phyloP scores from a whole-genome alignment of 306 rosid species.

The Argentina anserina region DNA sequence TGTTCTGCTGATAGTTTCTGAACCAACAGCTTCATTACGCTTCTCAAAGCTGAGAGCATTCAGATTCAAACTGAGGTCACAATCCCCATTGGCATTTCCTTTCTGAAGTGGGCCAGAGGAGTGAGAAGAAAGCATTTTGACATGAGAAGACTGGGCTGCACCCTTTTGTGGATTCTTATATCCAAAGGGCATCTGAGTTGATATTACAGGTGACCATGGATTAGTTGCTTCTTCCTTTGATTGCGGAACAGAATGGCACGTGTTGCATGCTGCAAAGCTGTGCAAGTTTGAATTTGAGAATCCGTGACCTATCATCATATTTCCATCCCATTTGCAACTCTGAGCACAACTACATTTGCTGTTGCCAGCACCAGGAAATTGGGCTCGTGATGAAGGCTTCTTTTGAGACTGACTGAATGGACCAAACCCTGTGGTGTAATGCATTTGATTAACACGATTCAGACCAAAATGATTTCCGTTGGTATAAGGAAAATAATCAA shows the following conservation, averaged over 20 bases:
- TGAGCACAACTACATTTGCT: slow-evolving; percentile 45
- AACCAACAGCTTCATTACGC: slow-evolving; percentile 40
- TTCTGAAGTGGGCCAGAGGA: slow-evolving; percentile 42
- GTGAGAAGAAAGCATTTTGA: slow-evolving; percentile 38
- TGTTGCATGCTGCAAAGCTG: slow-evolving; percentile 52
- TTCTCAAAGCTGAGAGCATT: slow-evolving; percentile 50
- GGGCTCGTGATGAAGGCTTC: slow-evolving; percentile 51
- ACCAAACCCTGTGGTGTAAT: slow-evolving; percentile 32
- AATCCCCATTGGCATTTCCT: slow-evolving; percentile 45
- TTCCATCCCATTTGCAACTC: slow-evolving; percentile 47
- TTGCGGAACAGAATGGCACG: slow-evolving; percentile 45
- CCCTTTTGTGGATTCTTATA: slow-evolving; percentile 45
- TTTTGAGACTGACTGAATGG: slow-evolving; percentile 53
- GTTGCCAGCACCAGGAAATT: slow-evolving; percentile 48
- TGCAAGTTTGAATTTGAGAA: slow-evolving; percentile 45
- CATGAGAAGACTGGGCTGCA: slow-evolving; percentile 49
- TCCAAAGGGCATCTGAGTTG: slow-evolving; percentile 39
- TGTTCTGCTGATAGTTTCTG: slow-evolving; percentile 51
- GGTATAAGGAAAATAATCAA: slow-evolving; percentile 42
- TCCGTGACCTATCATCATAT: slow-evolving; percentile 37
- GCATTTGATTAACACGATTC: slow-evolving; percentile 47
- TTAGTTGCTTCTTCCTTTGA: slow-evolving; percentile 56
- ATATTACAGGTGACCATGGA: slow-evolving; percentile 53
- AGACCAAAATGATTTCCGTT: slow-evolving; percentile 32
- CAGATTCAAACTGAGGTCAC: slow-evolving; percentile 48